A percentile compares a stretch with the other conserved stretches of the same genome.
Conservation (phyloP, 345 rosid genomes). For the Alliaria petiolata region DNA sequence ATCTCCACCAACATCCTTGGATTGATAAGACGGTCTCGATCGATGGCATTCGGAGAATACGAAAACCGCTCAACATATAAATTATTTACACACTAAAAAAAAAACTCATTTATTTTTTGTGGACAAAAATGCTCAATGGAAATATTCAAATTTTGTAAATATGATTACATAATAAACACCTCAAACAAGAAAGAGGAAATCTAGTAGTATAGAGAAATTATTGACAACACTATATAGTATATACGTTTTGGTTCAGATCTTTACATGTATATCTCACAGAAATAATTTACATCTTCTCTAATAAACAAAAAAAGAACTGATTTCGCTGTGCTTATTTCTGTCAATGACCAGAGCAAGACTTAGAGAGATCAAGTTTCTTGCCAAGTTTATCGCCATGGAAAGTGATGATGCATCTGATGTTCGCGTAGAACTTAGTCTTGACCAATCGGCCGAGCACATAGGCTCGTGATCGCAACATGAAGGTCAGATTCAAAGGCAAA, state of each 20-base stretch:
- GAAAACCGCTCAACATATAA: background rate
- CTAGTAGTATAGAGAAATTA: background rate
- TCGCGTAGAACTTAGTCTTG: constrained; percentile 47
- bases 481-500: constrained; percentile 70
- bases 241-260: background rate
- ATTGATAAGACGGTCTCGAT: background rate
- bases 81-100: background rate
- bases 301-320: background rate
- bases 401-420: constrained; percentile 51
- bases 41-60: background rate
- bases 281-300: background rate
- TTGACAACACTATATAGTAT: background rate
- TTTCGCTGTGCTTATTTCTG: background rate
- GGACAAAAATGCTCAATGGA: background rate
- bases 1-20: background rate
- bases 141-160: background rate
- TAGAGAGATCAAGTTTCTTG: constrained; percentile 46
- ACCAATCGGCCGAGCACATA: constrained; percentile 70
- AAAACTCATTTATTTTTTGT: background rate
- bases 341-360: constrained; percentile 49
- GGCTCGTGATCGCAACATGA: constrained; percentile 67
- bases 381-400: constrained; percentile 59
- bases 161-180: background rate
- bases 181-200: background rate
- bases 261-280: background rate